These are phyloP conservation scores for Arbutus unedo DNA, from an alignment of 148 eudicot genomes.

Conservation along the genomic window DNA sequence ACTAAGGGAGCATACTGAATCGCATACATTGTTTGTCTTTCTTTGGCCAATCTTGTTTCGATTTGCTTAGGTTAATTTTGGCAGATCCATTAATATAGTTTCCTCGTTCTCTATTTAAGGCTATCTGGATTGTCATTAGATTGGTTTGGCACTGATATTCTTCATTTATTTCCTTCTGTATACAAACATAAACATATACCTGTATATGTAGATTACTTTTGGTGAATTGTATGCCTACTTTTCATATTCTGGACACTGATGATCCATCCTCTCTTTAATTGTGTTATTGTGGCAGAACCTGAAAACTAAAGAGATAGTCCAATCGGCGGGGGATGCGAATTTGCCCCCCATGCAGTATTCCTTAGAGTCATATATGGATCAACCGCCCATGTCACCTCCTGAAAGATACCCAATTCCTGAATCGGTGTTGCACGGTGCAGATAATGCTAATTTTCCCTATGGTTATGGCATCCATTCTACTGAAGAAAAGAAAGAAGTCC, in stretches of 20 bases:
- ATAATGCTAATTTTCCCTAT: conserved; percentile 27
- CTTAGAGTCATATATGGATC: conserved; percentile 48
- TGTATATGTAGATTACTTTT: not conserved
- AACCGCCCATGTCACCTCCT: conserved; percentile 53
- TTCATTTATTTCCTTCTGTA: not conserved
- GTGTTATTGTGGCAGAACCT: conserved; percentile 47
- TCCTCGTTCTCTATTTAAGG: not conserved
- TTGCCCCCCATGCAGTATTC: conserved; percentile 46
- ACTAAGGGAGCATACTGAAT: not conserved
- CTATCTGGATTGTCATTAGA: not conserved
- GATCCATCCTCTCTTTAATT: not conserved
- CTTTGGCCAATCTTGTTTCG: not conserved
- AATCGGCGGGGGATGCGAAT: conserved; percentile 35
- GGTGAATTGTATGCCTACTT: not conserved
- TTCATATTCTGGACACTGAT: conserved; percentile 9
- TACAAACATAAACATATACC: not conserved
- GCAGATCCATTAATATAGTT: not conserved
- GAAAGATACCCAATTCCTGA: conserved; percentile 72
- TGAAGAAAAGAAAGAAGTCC: conserved; percentile 81
- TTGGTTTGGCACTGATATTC: not conserved
- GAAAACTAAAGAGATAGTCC: conserved; percentile 48
- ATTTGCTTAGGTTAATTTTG: not conserved
- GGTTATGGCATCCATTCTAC: conserved; percentile 45
- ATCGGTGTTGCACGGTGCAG: conserved; percentile 26
- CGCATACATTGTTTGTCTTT: not conserved